Conservation (phyloP, 495 filamentous ascomycete species). For the Terfezia claveryi region DNA sequence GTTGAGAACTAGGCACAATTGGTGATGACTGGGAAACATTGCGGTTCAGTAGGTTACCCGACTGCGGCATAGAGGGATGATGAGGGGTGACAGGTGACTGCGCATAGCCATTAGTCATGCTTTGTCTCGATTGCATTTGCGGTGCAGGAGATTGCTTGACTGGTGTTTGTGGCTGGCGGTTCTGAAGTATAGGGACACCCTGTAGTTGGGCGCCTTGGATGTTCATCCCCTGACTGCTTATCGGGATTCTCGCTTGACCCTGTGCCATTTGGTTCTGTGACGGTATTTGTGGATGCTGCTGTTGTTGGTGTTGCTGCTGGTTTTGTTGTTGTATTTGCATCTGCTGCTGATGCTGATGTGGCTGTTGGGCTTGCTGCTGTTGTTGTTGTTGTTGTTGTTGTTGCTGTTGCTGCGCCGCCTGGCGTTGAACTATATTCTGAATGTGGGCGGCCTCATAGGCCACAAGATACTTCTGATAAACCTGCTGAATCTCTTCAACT, state of each 20-base stretch:
- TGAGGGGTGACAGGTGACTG: not conserved
- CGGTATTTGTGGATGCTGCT: conserved; percentile 6
- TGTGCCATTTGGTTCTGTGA: not conserved
- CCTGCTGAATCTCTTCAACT: conserved; percentile 40
- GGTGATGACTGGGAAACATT: conserved; percentile 2
- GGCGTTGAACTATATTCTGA: conserved; percentile 25
- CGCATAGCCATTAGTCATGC: conserved; percentile 22
- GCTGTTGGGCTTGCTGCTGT: conserved; percentile 20
- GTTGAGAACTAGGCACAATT: conserved; percentile 20
- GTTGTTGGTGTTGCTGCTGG: conserved; percentile 16
- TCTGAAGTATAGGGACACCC: not conserved
- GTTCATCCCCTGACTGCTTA: not conserved
- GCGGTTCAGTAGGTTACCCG: conserved; percentile 24
- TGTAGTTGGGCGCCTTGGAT: not conserved
- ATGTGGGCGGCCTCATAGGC: conserved; percentile 55
- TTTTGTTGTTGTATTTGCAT: conserved; percentile 21
- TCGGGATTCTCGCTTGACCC: conserved; percentile 12
- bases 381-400: conserved; percentile 26
- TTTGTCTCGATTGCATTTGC: conserved; percentile 17
- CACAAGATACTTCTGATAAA: conserved; percentile 52
- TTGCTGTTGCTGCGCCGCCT: conserved; percentile 23
- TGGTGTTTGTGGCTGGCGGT: not conserved
- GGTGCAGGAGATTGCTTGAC: not conserved
- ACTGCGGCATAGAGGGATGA: conserved; percentile 16
- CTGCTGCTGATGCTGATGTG: conserved; percentile 22